phyloP scores from a whole-genome alignment of 768 basidiomycete species.

The Kwoniella dendrophila region DNA sequence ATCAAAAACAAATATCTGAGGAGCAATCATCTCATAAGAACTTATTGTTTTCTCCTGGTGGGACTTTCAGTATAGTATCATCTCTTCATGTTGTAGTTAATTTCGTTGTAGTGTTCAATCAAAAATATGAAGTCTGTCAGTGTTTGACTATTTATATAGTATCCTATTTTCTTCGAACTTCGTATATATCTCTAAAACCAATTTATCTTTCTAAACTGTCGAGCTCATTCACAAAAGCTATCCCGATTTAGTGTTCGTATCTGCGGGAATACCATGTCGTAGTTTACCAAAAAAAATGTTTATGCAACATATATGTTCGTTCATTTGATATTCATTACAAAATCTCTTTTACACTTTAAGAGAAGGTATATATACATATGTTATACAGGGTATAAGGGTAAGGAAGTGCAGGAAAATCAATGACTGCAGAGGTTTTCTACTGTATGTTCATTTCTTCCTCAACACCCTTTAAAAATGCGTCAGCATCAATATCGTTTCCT shows the following conservation, averaged over 20 bases:
- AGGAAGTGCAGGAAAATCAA: neutral
- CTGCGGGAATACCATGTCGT: neutral
- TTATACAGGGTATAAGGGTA: neutral
- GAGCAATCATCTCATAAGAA: too few relatives aligned
- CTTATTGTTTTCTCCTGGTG: too few relatives aligned
- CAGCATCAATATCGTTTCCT: slow-evolving; percentile 6
- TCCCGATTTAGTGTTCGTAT: too few relatives aligned
- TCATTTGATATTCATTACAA: too few relatives aligned
- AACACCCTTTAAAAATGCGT: slow-evolving; percentile 14
- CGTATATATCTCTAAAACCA: too few relatives aligned
- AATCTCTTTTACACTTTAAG: neutral
- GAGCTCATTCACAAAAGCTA: too few relatives aligned
- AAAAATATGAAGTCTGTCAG: neutral
- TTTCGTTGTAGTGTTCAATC: neutral
- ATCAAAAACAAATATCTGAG: too few relatives aligned
- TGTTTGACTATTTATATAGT: too few relatives aligned
- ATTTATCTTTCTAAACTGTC: too few relatives aligned
- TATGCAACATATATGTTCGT: slow-evolving; percentile 10
- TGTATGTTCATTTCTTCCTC: slow-evolving; percentile 20
- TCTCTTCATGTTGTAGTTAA: neutral
- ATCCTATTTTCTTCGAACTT: too few relatives aligned
- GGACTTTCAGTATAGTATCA: neutral
- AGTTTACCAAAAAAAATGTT: neutral
- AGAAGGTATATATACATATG: neutral
- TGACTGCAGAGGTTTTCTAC: neutral